These are phyloP conservation scores for Crassisporium funariophilum DNA, from an alignment of 768 basidiomycete genomes.

Conservation along the genomic window DNA sequence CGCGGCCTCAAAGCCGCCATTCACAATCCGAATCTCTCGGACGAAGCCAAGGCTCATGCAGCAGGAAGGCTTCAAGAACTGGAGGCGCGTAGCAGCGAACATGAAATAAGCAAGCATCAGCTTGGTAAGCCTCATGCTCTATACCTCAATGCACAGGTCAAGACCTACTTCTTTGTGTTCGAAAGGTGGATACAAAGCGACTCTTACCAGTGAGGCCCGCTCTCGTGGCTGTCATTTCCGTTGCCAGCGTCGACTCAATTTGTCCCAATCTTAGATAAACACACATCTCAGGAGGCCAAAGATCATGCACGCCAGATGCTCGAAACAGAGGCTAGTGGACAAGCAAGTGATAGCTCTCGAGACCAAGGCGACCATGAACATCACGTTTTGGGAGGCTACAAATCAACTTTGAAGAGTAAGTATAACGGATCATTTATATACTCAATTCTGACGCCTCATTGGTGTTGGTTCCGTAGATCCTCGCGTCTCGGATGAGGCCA, in stretches of 20 bases:
- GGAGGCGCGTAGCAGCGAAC: too few species aligned
- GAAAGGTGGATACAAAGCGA: too few species aligned
- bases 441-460: not conserved
- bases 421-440: not conserved
- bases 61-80: constrained; percentile 42
- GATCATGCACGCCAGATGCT: too few species aligned
- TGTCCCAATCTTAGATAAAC: constrained; percentile 4
- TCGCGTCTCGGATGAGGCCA: constrained; percentile 20
- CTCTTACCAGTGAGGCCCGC: too few species aligned
- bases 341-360: constrained; percentile 1
- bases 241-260: constrained; percentile 5
- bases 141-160: too few species aligned
- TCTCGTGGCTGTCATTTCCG: too few species aligned
- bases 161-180: too few species aligned
- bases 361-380: constrained; percentile 11
- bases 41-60: constrained; percentile 51
- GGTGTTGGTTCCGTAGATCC: constrained; percentile 16
- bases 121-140: too few species aligned
- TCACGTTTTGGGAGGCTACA: constrained; percentile 29
- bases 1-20: constrained; percentile 59
- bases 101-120: too few species aligned
- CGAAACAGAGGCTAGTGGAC: constrained; percentile 1
- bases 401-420: constrained; percentile 31
- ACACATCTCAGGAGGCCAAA: too few species aligned
- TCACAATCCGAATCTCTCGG: constrained; percentile 55